These are phyloP conservation scores for Trichophyton rubrum DNA, from an alignment of 2,329 filamentous ascomycete genomes.

Conservation along the genomic window DNA sequence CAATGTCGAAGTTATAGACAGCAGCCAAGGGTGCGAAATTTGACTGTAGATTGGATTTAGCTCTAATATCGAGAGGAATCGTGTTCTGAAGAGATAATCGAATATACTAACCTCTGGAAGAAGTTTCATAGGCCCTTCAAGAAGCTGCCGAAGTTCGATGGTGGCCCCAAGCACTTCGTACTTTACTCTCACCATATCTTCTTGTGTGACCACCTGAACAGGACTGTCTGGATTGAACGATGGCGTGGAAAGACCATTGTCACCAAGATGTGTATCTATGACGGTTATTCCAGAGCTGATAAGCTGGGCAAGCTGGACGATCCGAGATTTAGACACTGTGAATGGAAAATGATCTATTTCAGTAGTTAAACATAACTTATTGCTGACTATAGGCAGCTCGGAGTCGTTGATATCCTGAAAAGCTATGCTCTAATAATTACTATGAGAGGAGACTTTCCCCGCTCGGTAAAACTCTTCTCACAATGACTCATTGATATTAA, in stretches of 20 bases:
- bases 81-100: not conserved
- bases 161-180: not conserved
- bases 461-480: too few relatives aligned
- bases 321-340: not conserved
- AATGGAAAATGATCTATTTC: too few relatives aligned
- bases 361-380: too few relatives aligned
- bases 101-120: conserved; percentile 2
- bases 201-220: not conserved
- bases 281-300: not conserved
- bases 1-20: too few relatives aligned
- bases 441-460: too few relatives aligned
- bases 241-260: not conserved
- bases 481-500: too few relatives aligned
- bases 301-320: not conserved
- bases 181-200: not conserved
- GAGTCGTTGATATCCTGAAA: too few relatives aligned
- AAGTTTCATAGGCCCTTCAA: not conserved
- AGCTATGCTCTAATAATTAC: too few relatives aligned
- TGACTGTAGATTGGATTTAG: too few relatives aligned
- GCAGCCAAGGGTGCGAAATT: too few relatives aligned
- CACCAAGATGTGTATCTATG: not conserved
- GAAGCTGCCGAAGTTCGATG: not conserved
- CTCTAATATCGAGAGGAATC: too few relatives aligned
- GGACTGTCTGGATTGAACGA: not conserved
- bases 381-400: too few relatives aligned